Conservation (phyloP, 805 yeast genomes). For the Ogataea paradorogensis region DNA sequence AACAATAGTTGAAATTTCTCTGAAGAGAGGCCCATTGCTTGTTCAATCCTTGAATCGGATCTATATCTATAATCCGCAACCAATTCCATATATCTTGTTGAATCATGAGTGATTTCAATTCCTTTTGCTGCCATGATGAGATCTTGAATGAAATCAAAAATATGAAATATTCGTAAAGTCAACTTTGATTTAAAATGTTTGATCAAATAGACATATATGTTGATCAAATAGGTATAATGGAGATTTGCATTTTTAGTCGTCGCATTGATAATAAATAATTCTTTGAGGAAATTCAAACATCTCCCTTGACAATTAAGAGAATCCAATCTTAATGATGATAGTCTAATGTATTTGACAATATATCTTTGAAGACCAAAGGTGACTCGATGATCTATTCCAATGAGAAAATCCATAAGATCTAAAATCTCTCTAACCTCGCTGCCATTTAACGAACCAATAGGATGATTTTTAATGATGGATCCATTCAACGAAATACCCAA, state of each 20-base stretch:
- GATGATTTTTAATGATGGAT: not conserved
- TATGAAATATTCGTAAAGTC: constrained; percentile 3
- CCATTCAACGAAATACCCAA: constrained; percentile 15
- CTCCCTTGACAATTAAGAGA: constrained; percentile 7
- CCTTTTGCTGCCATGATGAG: constrained; percentile 12
- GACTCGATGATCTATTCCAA: constrained; percentile 7
- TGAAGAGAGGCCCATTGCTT: constrained; percentile 5
- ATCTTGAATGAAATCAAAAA: constrained; percentile 15
- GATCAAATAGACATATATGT: constrained; percentile 3
- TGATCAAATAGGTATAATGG: constrained; percentile 10
- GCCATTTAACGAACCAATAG: constrained; percentile 6
- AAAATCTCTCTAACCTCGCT: constrained; percentile 5
- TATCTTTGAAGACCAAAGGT: constrained; percentile 10
- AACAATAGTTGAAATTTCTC: constrained; percentile 15
- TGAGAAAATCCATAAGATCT: constrained; percentile 7
- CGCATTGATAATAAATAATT: constrained; percentile 6
- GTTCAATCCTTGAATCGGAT: constrained; percentile 3
- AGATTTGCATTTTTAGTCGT: constrained; percentile 1
- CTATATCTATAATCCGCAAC: constrained; percentile 7
- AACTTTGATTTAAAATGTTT: constrained; percentile 7
- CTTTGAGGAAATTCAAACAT: constrained; percentile 1
- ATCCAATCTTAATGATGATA: constrained; percentile 5
- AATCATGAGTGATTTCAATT: not conserved
- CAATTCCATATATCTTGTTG: constrained; percentile 14
- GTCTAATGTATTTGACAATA: constrained; percentile 4